A percentile compares a stretch with the other conserved stretches of the same genome.
These are phyloP conservation scores for Ascochyta fabae DNA, from an alignment of 2,329 filamentous ascomycete species.

Conservation along the genomic window DNA sequence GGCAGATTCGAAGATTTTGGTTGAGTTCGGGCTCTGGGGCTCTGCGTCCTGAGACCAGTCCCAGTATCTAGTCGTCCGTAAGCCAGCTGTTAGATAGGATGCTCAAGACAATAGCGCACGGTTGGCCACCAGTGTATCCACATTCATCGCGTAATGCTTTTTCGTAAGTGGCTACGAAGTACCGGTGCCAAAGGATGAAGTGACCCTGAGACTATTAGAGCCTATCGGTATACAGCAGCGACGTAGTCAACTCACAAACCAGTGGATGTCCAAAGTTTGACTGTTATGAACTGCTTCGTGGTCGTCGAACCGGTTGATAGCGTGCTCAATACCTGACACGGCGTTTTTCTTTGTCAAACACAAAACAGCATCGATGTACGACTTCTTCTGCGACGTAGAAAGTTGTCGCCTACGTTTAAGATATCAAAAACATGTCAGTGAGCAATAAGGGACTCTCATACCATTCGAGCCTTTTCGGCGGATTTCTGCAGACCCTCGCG, in stretches of 20 bases:
- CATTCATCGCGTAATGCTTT: conserved; percentile 31
- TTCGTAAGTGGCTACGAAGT: conserved; percentile 22
- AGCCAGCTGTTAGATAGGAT: not conserved
- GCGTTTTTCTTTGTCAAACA: conserved; percentile 28
- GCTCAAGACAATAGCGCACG: conserved; percentile 38
- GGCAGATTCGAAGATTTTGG: conserved; percentile 15
- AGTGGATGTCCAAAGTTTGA: conserved; percentile 32
- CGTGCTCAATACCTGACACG: conserved; percentile 20
- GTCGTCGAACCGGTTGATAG: conserved; percentile 34
- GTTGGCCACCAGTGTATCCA: conserved; percentile 30
- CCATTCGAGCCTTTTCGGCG: not conserved
- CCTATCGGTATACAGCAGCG: too few relatives aligned
- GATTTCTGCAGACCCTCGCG: not conserved
- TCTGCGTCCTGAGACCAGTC: conserved; percentile 33
- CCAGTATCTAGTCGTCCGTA: conserved; percentile 26
- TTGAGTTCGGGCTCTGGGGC: conserved; percentile 19
- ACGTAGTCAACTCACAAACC: conserved; percentile 8
- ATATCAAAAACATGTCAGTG: not conserved
- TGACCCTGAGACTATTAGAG: conserved; percentile 13
- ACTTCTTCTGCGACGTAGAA: conserved; percentile 18
- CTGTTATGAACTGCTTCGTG: conserved; percentile 31
- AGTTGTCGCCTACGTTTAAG: conserved; percentile 20
- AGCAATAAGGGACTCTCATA: not conserved
- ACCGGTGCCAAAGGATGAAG: conserved; percentile 20
- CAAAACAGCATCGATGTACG: conserved; percentile 33